A percentile compares a stretch with the other conserved stretches of the same genome.
These are phyloP conservation scores for Penicillium vulpinum DNA, from an alignment of 2,329 filamentous ascomycete genomes.

Conservation along the genomic window DNA sequence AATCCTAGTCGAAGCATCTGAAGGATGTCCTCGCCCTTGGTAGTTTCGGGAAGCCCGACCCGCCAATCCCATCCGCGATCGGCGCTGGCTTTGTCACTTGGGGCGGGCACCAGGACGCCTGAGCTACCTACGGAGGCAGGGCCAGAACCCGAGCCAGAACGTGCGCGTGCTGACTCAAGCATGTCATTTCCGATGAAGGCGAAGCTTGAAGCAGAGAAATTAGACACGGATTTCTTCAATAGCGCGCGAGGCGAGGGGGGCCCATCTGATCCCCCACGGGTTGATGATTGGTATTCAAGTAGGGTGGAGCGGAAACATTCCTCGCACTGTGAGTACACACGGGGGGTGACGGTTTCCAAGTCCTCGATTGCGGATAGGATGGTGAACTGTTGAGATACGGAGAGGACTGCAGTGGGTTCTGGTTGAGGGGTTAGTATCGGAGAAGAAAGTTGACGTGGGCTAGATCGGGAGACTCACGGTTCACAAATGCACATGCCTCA, in stretches of 20 bases:
- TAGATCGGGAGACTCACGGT: conserved; percentile 45
- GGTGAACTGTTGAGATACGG: conserved; percentile 69
- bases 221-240: conserved; percentile 63
- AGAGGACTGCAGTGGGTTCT: conserved; percentile 61
- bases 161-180: conserved; percentile 51
- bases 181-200: conserved; percentile 73
- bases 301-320: conserved; percentile 77
- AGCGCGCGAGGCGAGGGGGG: conserved; percentile 63
- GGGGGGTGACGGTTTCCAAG: conserved; percentile 70
- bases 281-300: conserved; percentile 63
- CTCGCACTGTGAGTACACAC: conserved; percentile 72
- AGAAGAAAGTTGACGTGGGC: background rate
- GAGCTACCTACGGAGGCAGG: conserved; percentile 55
- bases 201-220: conserved; percentile 59
- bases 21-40: conserved; percentile 69
- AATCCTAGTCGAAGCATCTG: conserved; percentile 69
- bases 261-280: conserved; percentile 34
- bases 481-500: conserved; percentile 76
- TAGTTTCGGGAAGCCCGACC: conserved; percentile 56
- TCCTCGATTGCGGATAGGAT: conserved; percentile 79
- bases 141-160: conserved; percentile 35
- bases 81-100: conserved; percentile 32
- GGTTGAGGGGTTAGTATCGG: conserved; percentile 16
- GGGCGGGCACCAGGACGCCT: conserved; percentile 47
- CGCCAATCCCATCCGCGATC: conserved; percentile 74